phyloP scores from a whole-genome alignment of 2,329 filamentous ascomycete genomes.

The Epichloe scottii region DNA sequence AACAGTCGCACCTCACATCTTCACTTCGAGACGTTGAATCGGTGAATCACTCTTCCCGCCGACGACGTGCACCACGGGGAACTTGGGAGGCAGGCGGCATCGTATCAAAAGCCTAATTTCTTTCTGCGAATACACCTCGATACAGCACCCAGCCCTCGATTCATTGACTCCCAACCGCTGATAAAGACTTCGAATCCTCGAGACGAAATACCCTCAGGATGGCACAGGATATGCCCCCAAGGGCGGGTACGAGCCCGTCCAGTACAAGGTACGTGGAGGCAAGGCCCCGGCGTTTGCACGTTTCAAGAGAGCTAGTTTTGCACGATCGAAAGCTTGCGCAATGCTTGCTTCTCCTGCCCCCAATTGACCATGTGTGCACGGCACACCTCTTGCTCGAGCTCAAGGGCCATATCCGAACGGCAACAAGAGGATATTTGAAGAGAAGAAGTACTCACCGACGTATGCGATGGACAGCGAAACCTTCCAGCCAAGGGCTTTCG shows the following conservation, averaged over 20 bases:
- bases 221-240: slow-evolving; percentile 93
- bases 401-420: no score
- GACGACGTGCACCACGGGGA: not conserved
- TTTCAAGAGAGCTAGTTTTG: no score
- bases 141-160: not conserved
- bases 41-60: not conserved
- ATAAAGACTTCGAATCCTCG: not conserved
- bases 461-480: slow-evolving; percentile 55
- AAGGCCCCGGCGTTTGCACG: not conserved
- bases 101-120: not conserved
- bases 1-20: slow-evolving; percentile 2
- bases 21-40: not conserved
- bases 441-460: no score
- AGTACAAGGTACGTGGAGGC: slow-evolving; percentile 68
- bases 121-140: not conserved
- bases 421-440: no score
- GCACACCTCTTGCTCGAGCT: no score
- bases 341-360: no score
- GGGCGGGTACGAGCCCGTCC: slow-evolving; percentile 90
- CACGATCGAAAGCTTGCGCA: no score
- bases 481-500: slow-evolving; percentile 84
- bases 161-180: not conserved
- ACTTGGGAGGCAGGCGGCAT: slow-evolving; percentile 2
- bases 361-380: no score
- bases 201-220: slow-evolving; percentile 41